Evolutionary conservation across 352 stramenopile genomes (phyloP).

Genomic region (Pythium aristosporum): DNA sequence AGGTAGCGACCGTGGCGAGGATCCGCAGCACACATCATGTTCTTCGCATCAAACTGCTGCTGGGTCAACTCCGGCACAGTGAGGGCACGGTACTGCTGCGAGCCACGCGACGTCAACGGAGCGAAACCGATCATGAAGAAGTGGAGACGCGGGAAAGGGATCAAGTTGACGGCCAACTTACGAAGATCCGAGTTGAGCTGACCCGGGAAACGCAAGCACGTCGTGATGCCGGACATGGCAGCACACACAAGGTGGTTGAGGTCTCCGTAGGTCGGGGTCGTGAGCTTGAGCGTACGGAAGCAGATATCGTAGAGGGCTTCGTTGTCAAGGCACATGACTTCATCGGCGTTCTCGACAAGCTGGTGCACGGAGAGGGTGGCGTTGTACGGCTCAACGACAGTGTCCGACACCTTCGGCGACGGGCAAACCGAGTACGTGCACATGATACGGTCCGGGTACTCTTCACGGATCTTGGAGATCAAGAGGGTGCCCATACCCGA

Average conservation of each 20-base stretch:
- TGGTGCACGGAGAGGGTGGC: conserved; percentile 98
- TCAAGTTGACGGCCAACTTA: conserved; percentile 98
- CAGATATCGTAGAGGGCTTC: conserved; percentile 99
- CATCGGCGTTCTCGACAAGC: conserved; percentile 99
- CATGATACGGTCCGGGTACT: conserved; percentile 99
- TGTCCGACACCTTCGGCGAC: conserved; percentile 98
- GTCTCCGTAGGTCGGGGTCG: conserved; percentile 98
- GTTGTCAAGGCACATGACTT: conserved; percentile 99
- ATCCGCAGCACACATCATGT: conserved; percentile 99
- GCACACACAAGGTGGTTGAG: conserved; percentile 99
- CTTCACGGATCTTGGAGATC: conserved; percentile 98
- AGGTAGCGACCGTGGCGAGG: conserved; percentile 99
- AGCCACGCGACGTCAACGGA: conserved; percentile 94
- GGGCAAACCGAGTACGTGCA: conserved; percentile 99
- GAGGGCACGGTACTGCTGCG: conserved; percentile 97
- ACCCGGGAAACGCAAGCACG: conserved; percentile 97
- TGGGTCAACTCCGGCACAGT: conserved; percentile 98
- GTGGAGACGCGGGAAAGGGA: conserved; percentile 99
- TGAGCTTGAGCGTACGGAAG: conserved; percentile 99
- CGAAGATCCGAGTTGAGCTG: conserved; percentile 99
- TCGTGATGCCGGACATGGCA: conserved; percentile 98
- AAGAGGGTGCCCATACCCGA: conserved; percentile 99
- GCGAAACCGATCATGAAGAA: conserved; percentile 99
- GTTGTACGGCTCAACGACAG: conserved; percentile 99
- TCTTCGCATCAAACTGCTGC: conserved; percentile 99